Conservation (phyloP, 106 monocot genomes). For the Dendrobium catenatum region DNA sequence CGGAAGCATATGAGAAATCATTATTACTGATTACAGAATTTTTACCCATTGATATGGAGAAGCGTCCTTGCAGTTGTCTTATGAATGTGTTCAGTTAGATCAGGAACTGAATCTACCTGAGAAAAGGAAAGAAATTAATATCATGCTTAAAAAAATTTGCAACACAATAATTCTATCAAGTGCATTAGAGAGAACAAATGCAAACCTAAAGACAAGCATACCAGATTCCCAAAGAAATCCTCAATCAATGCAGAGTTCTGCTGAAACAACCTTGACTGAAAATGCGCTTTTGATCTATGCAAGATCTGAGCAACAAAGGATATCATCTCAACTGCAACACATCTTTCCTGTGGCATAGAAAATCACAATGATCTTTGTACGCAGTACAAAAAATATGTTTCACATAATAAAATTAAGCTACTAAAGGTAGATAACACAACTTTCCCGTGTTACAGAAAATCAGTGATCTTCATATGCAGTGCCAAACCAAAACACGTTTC, state of each 20-base stretch:
- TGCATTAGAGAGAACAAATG: not conserved
- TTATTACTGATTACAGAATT: constrained; percentile 1
- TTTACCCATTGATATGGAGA: constrained; percentile 93
- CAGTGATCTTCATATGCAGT: not conserved
- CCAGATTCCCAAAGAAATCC: constrained; percentile 78
- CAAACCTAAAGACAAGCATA: constrained; percentile 15
- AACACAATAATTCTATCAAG: not conserved
- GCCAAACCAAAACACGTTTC: not conserved
- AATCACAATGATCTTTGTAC: not conserved
- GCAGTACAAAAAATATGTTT: not conserved
- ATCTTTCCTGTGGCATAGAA: constrained; percentile 67
- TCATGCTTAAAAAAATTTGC: not conserved
- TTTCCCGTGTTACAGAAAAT: constrained; percentile 45
- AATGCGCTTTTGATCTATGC: constrained; percentile 73
- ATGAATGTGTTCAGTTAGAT: constrained; percentile 79
- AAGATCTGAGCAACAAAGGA: constrained; percentile 78
- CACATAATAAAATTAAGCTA: not conserved
- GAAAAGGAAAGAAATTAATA: constrained; percentile 4
- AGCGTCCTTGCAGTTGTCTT: constrained; percentile 77
- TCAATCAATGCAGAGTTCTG: constrained; percentile 57
- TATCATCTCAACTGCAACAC: constrained; percentile 71
- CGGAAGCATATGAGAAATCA: not conserved
- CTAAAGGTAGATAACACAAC: constrained; percentile 42
- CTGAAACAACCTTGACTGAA: constrained; percentile 68
- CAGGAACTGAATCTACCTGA: constrained; percentile 89